Conservation (phyloP, 352 stramenopile species). For the Phytophthora palmivora region DNA sequence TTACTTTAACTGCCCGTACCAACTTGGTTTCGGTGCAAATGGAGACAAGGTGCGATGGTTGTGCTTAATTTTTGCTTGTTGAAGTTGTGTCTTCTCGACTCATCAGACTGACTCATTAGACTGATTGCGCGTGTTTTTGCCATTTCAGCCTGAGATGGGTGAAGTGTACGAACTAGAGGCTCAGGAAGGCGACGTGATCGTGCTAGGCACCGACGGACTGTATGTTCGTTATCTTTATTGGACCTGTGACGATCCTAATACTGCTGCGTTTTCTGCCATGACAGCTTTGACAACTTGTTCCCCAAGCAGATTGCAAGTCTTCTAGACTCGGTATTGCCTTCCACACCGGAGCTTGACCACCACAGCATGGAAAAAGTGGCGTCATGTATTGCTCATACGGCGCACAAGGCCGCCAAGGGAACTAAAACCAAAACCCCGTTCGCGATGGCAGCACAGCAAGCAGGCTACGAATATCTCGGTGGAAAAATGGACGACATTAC, state of each 20-base stretch:
- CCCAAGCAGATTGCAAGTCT: constrained; percentile 82
- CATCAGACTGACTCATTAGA: no score
- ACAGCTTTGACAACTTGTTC: constrained; percentile 96
- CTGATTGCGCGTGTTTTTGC: constrained; percentile 13
- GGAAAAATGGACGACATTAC: constrained; percentile 94
- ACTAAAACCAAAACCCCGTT: constrained; percentile 84
- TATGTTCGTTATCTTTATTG: constrained; percentile 46
- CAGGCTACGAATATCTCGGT: constrained; percentile 82
- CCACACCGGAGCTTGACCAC: constrained; percentile 51
- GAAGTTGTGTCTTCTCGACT: constrained; percentile 3
- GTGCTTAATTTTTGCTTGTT: not conserved
- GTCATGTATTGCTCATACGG: constrained; percentile 80
- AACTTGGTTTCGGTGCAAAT: constrained; percentile 88
- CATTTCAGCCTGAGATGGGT: constrained; percentile 84
- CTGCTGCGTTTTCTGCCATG: not conserved
- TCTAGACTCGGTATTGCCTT: constrained; percentile 70
- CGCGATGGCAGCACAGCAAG: constrained; percentile 65
- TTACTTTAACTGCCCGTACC: constrained; percentile 97
- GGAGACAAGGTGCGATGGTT: constrained; percentile 80
- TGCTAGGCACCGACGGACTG: constrained; percentile 95
- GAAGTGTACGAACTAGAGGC: constrained; percentile 88
- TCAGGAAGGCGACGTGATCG: constrained; percentile 90
- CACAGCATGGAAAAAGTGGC: constrained; percentile 82
- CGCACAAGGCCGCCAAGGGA: constrained; percentile 79
- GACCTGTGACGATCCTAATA: not conserved